Evolutionary conservation across 179 eudicot genomes (phyloP), one percentile per base, ranked within the genome.

Genomic region (Silene noctiflora): DNA sequence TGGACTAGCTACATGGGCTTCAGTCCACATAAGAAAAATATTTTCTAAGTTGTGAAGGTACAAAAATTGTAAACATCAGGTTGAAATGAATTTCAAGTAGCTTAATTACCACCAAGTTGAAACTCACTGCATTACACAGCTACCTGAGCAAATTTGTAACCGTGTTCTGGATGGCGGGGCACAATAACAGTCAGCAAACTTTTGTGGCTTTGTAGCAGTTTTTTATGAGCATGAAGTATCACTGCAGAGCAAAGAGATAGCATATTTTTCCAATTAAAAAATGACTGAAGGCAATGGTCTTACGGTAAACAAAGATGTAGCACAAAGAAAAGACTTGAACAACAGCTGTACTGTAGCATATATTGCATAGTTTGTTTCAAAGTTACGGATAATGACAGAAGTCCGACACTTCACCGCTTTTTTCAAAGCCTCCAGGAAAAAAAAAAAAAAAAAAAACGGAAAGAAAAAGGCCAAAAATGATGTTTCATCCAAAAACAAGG

Each of bases 101-200:
- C 2, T n/a, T 75, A 77, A 33, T 55, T 55, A 55, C 48, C 62
- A 76, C 56, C 73, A 53, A 66, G 56, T 51, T 58, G 75, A 33
- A 71, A 72, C 3, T 33, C 81, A 69, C 75, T 85, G 19, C 67
- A 33, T 16, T n/a, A 21, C 3, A 56, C 4, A 58, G 25, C 73
- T 90, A 94, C 99, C 80, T 67, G 65, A 58, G 91, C 85, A 81
- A 93, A 85, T 69, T 86, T 83, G 71, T 25, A 83, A 63, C 91
- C 96, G 76, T 84, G 88, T 67, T 78, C 79, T 61, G 97, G 96
- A 83, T 94, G 88, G 5, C 99, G 96, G 17, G 97, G 98, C 74
- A 87, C 93, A 39, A 96, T 73, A 78, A 94, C 84, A 3, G 94
- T 86, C 71, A 93, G 77, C 56, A 91, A 39, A 75, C 85, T 85